Evolutionary conservation across 805 yeast genomes (phyloP).

Genomic region (Starmerella stellata): DNA sequence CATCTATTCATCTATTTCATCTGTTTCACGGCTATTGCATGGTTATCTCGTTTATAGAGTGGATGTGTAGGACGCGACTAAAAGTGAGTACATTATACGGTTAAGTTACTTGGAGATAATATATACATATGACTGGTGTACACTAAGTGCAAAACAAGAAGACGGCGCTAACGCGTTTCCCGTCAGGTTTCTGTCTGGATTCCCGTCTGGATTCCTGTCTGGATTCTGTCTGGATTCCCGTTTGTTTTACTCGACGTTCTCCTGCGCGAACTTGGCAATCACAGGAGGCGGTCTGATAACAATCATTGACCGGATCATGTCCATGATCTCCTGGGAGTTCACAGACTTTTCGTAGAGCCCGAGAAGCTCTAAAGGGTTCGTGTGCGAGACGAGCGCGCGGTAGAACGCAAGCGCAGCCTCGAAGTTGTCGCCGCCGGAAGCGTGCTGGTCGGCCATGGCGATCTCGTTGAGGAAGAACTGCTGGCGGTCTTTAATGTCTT

Average conservation of each 20-base stretch:
- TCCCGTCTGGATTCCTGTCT: no score
- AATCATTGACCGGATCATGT: constrained; percentile 69
- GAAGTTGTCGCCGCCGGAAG: constrained; percentile 39
- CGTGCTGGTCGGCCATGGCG: constrained; percentile 66
- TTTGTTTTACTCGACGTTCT: constrained; percentile 10
- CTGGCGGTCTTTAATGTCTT: constrained; percentile 51
- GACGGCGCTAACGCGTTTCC: no score
- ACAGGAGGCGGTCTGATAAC: constrained; percentile 73
- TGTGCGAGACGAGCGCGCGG: constrained; percentile 82
- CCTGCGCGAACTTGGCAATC: constrained; percentile 47
- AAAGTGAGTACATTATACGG: no score
- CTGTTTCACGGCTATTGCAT: no score
- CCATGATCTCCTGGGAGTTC: constrained; percentile 57
- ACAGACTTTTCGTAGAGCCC: constrained; percentile 78
- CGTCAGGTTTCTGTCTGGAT: no score
- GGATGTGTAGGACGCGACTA: no score
- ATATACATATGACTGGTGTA: no score
- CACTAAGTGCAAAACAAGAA: no score
- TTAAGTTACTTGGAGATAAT: no score
- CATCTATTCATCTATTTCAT: no score
- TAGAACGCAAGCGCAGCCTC: constrained; percentile 83
- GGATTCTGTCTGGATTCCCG: no score
- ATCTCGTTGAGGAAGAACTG: constrained; percentile 66
- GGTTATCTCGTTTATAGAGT: no score
- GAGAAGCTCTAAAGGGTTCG: constrained; percentile 82